These are phyloP conservation scores for Rhizopogon salebrosus DNA, from an alignment of 768 basidiomycete species.

Conservation along the genomic window DNA sequence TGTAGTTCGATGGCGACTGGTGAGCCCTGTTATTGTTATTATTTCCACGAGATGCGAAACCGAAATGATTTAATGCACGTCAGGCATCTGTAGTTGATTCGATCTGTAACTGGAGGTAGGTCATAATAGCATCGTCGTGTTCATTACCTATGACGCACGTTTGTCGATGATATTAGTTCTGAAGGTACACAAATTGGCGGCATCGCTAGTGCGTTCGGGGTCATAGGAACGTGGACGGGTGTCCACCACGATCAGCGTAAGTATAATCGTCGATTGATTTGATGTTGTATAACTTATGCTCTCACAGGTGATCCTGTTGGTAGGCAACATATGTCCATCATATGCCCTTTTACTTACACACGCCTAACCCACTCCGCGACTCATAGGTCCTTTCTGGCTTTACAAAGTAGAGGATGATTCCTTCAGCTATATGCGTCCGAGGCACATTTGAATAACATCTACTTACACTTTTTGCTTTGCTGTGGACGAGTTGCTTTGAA, in stretches of 20 bases:
- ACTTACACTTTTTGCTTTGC: not conserved
- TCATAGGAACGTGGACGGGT: conserved; percentile 67
- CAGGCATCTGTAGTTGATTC: conserved; percentile 53
- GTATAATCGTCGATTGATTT: conserved; percentile 1
- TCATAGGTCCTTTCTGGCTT: conserved; percentile 66
- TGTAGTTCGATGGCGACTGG: conserved; percentile 53
- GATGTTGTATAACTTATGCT: not conserved
- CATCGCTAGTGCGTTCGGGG: conserved; percentile 58
- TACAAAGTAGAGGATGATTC: conserved; percentile 49
- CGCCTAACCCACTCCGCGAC: not conserved
- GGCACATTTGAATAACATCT: not conserved
- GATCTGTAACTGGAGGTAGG: conserved; percentile 50
- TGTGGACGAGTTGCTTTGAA: not conserved
- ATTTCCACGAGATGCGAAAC: not conserved
- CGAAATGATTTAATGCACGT: conserved; percentile 8
- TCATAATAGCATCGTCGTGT: not conserved
- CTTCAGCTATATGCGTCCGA: conserved; percentile 27
- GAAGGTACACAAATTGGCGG: conserved; percentile 65
- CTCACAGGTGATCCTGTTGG: conserved; percentile 58
- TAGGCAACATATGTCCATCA: conserved; percentile 24
- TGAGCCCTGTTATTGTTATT: conserved; percentile 28
- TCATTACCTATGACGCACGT: conserved; percentile 1
- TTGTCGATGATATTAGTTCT: conserved; percentile 39
- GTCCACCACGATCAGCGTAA: conserved; percentile 51
- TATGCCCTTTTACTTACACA: not conserved